A percentile compares a stretch with the other conserved stretches of the same genome.
These are phyloP conservation scores for Malus hybrid DNA, from an alignment of 331 rosid species.

Conservation along the genomic window DNA sequence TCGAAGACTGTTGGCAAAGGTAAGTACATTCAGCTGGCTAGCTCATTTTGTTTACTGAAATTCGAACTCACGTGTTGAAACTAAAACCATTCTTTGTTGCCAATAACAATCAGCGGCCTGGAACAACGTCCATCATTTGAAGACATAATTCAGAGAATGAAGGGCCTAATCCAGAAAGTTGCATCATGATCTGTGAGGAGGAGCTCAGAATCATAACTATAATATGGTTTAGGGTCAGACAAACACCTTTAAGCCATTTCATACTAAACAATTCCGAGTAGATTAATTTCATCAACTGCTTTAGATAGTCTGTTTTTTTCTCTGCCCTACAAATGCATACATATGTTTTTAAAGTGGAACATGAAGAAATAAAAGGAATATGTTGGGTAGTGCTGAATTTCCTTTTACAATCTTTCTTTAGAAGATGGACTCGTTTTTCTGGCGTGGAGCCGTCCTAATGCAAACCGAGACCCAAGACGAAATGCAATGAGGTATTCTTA, in stretches of 20 bases:
- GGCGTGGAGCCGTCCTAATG: not conserved
- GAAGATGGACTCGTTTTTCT: not conserved
- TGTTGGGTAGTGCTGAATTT: not conserved
- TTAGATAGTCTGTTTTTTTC: not conserved
- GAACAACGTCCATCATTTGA: constrained; percentile 65
- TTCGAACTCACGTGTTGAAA: constrained; percentile 9
- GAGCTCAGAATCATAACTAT: constrained; percentile 27
- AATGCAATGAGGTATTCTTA: no score
- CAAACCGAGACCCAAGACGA: no score
- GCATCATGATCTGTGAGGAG: constrained; percentile 25
- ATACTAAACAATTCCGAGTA: not conserved
- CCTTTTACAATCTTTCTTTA: not conserved
- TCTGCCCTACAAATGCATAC: not conserved
- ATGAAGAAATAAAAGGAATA: not conserved
- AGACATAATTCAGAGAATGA: constrained; percentile 50
- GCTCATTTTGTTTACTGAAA: not conserved
- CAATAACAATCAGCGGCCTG: constrained; percentile 43
- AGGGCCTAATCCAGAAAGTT: constrained; percentile 22
- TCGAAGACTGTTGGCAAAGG: constrained; percentile 73
- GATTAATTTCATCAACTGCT: not conserved
- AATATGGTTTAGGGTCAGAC: not conserved
- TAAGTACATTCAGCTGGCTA: not conserved
- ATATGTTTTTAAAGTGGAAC: not conserved
- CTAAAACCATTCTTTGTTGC: constrained; percentile 3
- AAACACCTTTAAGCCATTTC: not conserved